A percentile compares a stretch with the other conserved stretches of the same genome.
These are phyloP conservation scores for Starmerella vaccinii DNA, from an alignment of 805 yeast genomes.

Conservation along the genomic window DNA sequence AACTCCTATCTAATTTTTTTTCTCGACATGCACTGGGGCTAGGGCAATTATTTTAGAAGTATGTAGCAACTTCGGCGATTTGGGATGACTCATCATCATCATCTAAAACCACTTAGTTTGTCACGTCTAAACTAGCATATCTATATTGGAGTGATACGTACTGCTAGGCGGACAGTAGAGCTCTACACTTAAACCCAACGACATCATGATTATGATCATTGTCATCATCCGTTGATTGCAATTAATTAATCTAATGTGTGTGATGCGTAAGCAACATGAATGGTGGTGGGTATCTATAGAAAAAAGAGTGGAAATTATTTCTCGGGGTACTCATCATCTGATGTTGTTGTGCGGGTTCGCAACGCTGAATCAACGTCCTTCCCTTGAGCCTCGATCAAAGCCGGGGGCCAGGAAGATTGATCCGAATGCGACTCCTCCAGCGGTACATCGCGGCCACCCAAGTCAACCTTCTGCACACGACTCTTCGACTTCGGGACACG, in stretches of 20 bases:
- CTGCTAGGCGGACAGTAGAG: no score
- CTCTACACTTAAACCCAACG: no score
- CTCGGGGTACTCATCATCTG: conserved; percentile 1
- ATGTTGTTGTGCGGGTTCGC: not conserved
- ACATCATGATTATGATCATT: no score
- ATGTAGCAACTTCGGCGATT: no score
- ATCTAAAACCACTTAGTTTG: no score
- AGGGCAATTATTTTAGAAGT: not conserved
- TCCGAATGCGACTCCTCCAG: conserved; percentile 18
- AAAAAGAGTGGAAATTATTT: conserved; percentile 40
- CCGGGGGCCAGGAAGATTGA: conserved; percentile 14
- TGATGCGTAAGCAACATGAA: no score
- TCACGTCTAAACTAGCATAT: no score
- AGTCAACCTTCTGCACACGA: conserved; percentile 22
- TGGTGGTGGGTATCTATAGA: no score
- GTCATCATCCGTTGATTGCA: no score
- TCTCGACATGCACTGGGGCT: not conserved
- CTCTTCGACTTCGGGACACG: conserved; percentile 27
- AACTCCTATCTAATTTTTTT: conserved; percentile 2
- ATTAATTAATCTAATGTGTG: no score
- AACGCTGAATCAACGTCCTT: not conserved
- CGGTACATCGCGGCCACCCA: conserved; percentile 20
- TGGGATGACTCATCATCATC: no score
- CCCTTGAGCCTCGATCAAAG: conserved; percentile 10
- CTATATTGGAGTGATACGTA: no score